These are phyloP conservation scores for Cymbidium sinense DNA, from an alignment of 106 monocot species.

Conservation along the genomic window DNA sequence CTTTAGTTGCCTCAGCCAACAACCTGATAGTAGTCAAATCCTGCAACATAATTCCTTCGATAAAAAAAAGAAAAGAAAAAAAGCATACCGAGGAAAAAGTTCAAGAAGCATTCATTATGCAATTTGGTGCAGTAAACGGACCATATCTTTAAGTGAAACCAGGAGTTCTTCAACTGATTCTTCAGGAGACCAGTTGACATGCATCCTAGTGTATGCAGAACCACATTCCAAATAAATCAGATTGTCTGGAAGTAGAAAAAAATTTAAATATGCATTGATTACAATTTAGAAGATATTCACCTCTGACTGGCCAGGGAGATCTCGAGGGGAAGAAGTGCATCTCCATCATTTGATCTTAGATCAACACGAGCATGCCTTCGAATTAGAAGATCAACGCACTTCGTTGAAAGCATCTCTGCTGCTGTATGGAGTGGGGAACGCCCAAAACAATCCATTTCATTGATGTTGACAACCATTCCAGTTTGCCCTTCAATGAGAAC, in stretches of 20 bases:
- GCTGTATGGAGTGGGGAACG: conserved; percentile 32
- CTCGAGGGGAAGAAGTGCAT: conserved; percentile 25
- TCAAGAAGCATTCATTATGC: background rate
- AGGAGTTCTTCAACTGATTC: conserved; percentile 30
- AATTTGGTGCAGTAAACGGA: background rate
- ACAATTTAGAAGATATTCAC: background rate
- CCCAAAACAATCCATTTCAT: conserved; percentile 21
- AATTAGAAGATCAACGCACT: conserved; percentile 28
- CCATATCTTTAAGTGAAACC: conserved; percentile 14
- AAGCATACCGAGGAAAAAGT: background rate
- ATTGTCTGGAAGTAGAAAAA: background rate
- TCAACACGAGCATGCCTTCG: conserved; percentile 20
- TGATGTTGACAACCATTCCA: conserved; percentile 9
- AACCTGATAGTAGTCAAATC: conserved; percentile 22
- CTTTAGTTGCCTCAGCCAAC: conserved; percentile 22
- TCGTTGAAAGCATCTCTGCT: conserved; percentile 23
- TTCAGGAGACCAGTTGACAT: conserved; percentile 21
- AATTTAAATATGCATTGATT: background rate
- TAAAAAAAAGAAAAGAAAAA: background rate
- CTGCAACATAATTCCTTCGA: conserved; percentile 10
- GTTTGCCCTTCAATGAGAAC: conserved; percentile 17
- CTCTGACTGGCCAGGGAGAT: conserved; percentile 22
- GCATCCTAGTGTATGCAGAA: conserved; percentile 10
- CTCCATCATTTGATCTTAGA: conserved; percentile 19
- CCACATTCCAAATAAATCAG: background rate